phyloP scores from a whole-genome alignment of 2,329 filamentous ascomycete species.

The Dactylellina parvicollis region DNA sequence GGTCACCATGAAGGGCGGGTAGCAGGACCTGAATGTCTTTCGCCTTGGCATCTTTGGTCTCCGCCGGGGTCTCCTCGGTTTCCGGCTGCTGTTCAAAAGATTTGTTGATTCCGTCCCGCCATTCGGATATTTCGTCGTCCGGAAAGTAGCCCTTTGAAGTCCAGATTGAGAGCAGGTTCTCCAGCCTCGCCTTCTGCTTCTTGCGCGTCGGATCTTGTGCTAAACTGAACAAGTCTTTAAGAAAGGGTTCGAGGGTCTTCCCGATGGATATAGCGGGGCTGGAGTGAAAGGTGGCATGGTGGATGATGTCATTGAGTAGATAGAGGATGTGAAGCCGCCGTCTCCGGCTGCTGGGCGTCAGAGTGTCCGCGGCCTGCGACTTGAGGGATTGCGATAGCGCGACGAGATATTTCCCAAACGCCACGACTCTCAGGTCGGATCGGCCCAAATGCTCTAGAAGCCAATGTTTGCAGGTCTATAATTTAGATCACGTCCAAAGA shows the following conservation, averaged over 20 bases:
- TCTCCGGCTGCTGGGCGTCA: slow-evolving; percentile 69
- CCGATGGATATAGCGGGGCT: slow-evolving; percentile 67
- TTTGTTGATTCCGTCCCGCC: slow-evolving; percentile 68
- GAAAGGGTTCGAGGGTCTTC: slow-evolving; percentile 68
- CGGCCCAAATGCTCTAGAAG: slow-evolving; percentile 76
- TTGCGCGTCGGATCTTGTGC: slow-evolving; percentile 69
- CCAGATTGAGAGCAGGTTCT: slow-evolving; percentile 75
- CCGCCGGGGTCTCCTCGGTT: slow-evolving; percentile 1
- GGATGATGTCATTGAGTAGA: slow-evolving; percentile 79
- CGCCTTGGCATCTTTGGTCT: slow-evolving; percentile 7
- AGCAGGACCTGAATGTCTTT: slow-evolving; percentile 62
- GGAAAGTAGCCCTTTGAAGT: slow-evolving; percentile 72
- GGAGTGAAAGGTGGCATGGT: slow-evolving; percentile 71
- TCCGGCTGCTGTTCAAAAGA: slow-evolving; percentile 57
- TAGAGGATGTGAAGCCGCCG: slow-evolving; percentile 80
- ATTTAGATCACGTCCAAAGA: slow-evolving; percentile 61
- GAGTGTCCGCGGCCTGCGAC: slow-evolving; percentile 53
- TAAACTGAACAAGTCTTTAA: slow-evolving; percentile 71
- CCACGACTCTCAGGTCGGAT: slow-evolving; percentile 72
- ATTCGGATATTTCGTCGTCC: slow-evolving; percentile 66
- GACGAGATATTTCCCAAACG: slow-evolving; percentile 79
- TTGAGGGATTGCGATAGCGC: slow-evolving; percentile 72
- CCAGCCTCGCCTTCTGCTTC: slow-evolving; percentile 73
- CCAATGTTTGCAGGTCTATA: slow-evolving; percentile 92
- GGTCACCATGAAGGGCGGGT: slow-evolving; percentile 80